These are phyloP conservation scores for Pseudoscleropodium purum DNA, from an alignment of 225 moss, liverwort and hornwort species.

Conservation along the genomic window DNA sequence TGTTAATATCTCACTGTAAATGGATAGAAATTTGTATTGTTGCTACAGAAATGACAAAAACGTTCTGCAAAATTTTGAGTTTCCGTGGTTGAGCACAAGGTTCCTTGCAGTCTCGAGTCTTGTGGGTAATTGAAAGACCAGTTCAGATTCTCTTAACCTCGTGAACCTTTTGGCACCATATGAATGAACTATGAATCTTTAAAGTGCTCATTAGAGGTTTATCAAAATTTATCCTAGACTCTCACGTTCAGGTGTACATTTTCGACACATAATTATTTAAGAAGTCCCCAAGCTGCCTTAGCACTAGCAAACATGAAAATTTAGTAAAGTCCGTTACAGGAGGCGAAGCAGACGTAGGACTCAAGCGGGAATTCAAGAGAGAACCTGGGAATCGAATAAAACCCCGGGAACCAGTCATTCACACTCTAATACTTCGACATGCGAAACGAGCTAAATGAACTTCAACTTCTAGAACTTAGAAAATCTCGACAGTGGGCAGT, in stretches of 20 bases:
- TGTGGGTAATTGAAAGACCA: not conserved
- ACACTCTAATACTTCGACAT: not conserved
- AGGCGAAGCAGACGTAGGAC: not conserved
- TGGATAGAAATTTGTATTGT: not conserved
- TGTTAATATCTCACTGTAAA: not conserved
- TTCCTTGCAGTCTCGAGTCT: too few species aligned
- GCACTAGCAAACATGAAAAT: not conserved
- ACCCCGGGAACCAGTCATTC: not conserved
- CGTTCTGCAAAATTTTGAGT: not conserved
- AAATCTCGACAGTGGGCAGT: not conserved
- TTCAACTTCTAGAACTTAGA: too few species aligned
- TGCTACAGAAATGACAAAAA: not conserved
- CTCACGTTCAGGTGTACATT: not conserved
- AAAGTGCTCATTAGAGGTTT: not conserved
- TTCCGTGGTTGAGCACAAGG: not conserved
- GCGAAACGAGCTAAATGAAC: not conserved
- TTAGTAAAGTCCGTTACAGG: too few species aligned
- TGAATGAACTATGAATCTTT: not conserved
- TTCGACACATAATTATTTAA: not conserved
- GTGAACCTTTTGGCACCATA: too few species aligned
- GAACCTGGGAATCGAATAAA: not conserved
- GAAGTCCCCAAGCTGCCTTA: not conserved
- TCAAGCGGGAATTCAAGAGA: not conserved
- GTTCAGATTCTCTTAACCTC: not conserved
- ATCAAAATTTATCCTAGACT: not conserved